Percentiles rank a stretch among this genome's conserved stretches.
phyloP scores from a whole-genome alignment of 768 basidiomycete genomes.

The Tulasnella sp. region DNA sequence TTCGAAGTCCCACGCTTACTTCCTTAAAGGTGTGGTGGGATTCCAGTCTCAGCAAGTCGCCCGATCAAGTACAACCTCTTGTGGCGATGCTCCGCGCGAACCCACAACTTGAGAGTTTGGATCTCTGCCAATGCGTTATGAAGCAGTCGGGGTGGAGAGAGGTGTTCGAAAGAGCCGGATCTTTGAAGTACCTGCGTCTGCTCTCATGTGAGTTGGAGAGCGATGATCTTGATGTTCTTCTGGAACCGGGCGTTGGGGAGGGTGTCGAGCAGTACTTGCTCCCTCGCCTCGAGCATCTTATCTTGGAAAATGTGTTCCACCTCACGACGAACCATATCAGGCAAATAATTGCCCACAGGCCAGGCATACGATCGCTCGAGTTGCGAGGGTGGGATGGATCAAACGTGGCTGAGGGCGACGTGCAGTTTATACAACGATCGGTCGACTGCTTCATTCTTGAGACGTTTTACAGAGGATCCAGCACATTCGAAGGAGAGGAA shows the following conservation, averaged over 20 bases:
- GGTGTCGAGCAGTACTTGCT: not conserved
- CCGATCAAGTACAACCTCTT: not conserved
- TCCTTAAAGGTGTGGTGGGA: not conserved
- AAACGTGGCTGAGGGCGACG: not conserved
- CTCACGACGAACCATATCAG: not conserved
- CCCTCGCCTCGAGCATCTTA: not conserved
- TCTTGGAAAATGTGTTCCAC: not conserved
- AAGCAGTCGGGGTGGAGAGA: not conserved
- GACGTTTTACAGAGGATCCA: not conserved
- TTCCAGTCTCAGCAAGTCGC: not conserved
- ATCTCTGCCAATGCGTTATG: not conserved
- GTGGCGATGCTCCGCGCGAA: not conserved
- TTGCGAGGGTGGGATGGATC: not conserved
- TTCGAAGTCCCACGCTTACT: not conserved
- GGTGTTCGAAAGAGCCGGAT: not conserved
- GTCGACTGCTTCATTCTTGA: not conserved
- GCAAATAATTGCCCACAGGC: not conserved
- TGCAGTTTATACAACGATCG: not conserved
- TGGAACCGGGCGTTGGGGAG: not conserved
- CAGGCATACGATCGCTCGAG: not conserved
- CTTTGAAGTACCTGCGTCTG: not conserved
- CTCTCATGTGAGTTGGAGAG: not conserved
- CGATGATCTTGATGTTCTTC: not conserved
- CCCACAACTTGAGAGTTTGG: not conserved
- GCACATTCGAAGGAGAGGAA: not conserved